Conservation (phyloP, 805 yeast species). For the Lipomyces kockii region DNA sequence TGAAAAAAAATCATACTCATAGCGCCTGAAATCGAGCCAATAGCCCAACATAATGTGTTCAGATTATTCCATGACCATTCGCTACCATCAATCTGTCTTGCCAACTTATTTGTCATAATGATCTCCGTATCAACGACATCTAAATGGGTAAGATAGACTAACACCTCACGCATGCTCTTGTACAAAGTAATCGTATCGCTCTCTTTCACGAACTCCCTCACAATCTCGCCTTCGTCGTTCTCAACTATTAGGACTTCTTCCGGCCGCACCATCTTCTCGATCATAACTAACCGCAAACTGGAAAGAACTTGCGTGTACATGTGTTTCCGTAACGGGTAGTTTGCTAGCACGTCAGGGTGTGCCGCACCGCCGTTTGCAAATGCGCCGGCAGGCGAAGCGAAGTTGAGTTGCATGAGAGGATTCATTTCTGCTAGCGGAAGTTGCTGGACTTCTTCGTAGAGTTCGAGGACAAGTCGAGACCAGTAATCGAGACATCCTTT, state of each 20-base stretch:
- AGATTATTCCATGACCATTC: conserved; percentile 99
- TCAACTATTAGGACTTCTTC: conserved; percentile 97
- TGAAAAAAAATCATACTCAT: conserved; percentile 56
- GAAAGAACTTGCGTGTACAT: conserved; percentile 78
- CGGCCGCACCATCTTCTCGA: conserved; percentile 97
- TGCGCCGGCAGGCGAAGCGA: conserved; percentile 49
- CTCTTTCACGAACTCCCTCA: conserved; percentile 94
- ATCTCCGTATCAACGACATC: conserved; percentile 92
- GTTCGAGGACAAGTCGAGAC: conserved; percentile 79
- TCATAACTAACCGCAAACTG: conserved; percentile 85
- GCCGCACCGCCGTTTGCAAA: conserved; percentile 71
- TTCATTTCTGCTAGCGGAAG: conserved; percentile 72
- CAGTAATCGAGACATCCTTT: conserved; percentile 96
- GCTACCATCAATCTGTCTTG: conserved; percentile 89
- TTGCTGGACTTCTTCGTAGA: conserved; percentile 83
- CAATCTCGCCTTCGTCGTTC: conserved; percentile 98
- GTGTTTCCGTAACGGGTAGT: conserved; percentile 83
- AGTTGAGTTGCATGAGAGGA: conserved; percentile 71
- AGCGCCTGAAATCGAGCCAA: conserved; percentile 97
- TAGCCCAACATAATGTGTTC: conserved; percentile 98
- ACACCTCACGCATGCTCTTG: conserved; percentile 92
- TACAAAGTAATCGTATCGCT: conserved; percentile 95
- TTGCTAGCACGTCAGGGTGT: conserved; percentile 76
- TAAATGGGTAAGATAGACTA: conserved; percentile 93
- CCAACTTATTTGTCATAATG: conserved; percentile 89